Percentiles rank a stretch among this genome's conserved stretches.
phyloP scores from a whole-genome alignment of 495 filamentous ascomycete species.

The Neurospora sp. region DNA sequence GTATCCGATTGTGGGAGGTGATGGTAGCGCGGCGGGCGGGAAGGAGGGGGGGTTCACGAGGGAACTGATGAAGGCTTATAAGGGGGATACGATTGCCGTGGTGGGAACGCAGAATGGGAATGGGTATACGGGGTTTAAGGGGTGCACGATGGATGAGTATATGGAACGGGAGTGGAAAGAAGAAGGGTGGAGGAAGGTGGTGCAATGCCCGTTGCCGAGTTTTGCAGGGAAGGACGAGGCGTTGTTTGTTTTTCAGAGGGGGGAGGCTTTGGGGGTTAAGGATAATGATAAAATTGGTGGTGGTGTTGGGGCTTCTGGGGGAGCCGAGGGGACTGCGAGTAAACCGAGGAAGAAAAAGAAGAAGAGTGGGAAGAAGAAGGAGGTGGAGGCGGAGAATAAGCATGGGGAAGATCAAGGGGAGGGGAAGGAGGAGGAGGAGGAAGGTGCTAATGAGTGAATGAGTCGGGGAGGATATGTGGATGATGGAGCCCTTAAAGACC shows the following conservation, averaged over 20 bases:
- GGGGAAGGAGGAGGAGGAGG: background rate
- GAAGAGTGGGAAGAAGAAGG: background rate
- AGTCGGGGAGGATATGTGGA: background rate
- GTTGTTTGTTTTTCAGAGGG: constrained; percentile 38
- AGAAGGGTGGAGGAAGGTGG: constrained; percentile 26
- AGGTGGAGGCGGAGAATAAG: background rate
- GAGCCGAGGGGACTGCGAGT: background rate
- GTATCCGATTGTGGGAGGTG: constrained; percentile 46
- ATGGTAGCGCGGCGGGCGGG: constrained; percentile 17
- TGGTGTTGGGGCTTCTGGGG: background rate
- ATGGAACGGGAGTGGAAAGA: constrained; percentile 35
- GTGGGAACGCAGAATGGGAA: constrained; percentile 56
- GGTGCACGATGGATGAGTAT: constrained; percentile 44
- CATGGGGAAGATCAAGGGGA: background rate
- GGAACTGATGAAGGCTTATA: constrained; percentile 39
- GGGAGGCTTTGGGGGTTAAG: constrained; percentile 2
- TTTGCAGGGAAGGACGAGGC: constrained; percentile 49
- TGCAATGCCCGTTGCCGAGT: constrained; percentile 40
- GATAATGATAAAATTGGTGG: background rate
- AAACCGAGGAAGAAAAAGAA: background rate
- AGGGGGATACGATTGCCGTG: constrained; percentile 47
- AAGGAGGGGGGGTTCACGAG: constrained; percentile 39
- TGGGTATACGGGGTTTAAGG: constrained; percentile 52
- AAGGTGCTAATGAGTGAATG: background rate
- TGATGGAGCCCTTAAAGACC: background rate